Conservation (phyloP, 192 early-diverging fungal species). For the Paraglomus occultum region DNA sequence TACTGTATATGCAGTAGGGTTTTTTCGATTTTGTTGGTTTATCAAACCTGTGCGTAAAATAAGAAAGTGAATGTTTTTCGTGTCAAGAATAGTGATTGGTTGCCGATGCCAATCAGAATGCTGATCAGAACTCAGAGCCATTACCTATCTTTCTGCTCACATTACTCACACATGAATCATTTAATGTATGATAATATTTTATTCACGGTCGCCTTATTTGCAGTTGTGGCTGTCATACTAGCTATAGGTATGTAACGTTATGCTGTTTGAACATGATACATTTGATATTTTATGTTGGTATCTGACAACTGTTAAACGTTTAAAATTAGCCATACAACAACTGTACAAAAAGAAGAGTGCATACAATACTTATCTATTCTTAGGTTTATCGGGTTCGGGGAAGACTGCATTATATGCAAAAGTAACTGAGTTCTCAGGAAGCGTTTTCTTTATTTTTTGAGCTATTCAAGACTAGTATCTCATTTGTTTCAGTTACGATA, state of each 20-base stretch:
- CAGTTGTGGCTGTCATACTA: neutral
- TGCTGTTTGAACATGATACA: neutral
- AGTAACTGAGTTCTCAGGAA: neutral
- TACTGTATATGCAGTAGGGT: too few relatives aligned
- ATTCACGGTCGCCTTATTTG: neutral
- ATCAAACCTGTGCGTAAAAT: too few relatives aligned
- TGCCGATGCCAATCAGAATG: too few relatives aligned
- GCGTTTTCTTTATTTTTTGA: too few relatives aligned
- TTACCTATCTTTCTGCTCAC: neutral
- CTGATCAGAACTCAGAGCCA: neutral
- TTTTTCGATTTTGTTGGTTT: too few relatives aligned
- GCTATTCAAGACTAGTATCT: neutral
- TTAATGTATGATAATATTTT: conserved; percentile 2
- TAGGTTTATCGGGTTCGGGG: conserved; percentile 20
- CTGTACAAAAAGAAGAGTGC: conserved; percentile 6
- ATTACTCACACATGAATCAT: neutral
- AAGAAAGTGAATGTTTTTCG: too few relatives aligned
- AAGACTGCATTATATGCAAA: conserved; percentile 22
- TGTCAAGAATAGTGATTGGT: too few relatives aligned
- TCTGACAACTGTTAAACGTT: too few relatives aligned
- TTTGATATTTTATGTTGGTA: neutral
- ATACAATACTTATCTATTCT: conserved; percentile 21
- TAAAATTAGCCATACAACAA: neutral
- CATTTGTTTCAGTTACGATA: conserved; percentile 30
- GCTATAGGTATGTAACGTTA: conserved; percentile 1